Evolutionary conservation across 768 basidiomycete genomes (phyloP), one percentile per base, ranked within the genome.

Genomic region (Boletales sp.): DNA sequence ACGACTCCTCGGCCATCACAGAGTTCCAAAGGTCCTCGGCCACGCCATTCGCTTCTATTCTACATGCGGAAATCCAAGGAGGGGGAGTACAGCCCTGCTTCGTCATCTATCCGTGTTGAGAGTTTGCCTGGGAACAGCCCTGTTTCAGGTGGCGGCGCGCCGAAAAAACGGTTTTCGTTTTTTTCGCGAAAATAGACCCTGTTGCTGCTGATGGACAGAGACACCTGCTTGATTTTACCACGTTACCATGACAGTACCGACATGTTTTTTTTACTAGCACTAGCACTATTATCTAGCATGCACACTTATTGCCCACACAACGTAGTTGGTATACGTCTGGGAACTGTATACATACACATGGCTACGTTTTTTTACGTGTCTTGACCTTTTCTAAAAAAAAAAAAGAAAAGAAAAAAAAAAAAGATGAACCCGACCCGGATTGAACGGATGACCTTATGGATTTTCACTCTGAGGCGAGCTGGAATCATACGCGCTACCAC

Each of bases 401-500:
- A n/a, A 4, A 15, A 3, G 11, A 7, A 32, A 14, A 42, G 14
- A 4, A 15, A 3, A 4, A 7, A 32, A 41, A 47, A 67, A 67
- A 59, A 53, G 7, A 4, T 71, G 68, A 71, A 67, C 71, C 70
- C 69, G 59, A 72, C 72, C 70, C 70, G 72, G 66, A 65, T 72
- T 69, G 72, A 73, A 73, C 71, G 71, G 72, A 72, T 71, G 72
- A 73, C 72, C 71, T 72, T 73, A 64, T 68, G 71, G 72, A 72
- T 8, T 28, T 28, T 48, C 34, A 39, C 52, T 41, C 56, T 28
- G n/a, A 15, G 4, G 1, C 0, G 34, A 53, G 50, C 68, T 70
- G 69, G 69, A 70, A 70, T 70, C 69, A 66, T 61, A 70, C 65
- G 67, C 67, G 66, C 68, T 68, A 68, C 67, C 67, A 68, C 67